Conservation (phyloP, 306 rosid species). For the Cicer judaicum region DNA sequence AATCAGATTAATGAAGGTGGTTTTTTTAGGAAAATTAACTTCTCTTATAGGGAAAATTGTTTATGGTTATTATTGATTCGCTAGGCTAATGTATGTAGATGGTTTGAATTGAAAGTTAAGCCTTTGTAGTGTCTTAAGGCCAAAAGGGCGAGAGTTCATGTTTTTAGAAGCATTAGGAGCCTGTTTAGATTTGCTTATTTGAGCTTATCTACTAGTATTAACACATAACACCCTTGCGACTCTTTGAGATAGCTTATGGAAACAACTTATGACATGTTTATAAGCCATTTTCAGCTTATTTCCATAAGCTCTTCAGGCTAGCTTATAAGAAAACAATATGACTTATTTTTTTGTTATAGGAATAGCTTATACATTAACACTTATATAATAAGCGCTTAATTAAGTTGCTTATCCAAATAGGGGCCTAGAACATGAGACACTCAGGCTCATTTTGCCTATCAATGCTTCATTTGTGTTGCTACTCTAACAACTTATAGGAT, state of each 20-base stretch:
- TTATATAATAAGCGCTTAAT: too few species aligned
- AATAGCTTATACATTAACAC: too few species aligned
- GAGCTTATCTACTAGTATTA: too few species aligned
- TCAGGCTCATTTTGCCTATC: conserved; percentile 10
- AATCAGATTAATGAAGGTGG: background rate
- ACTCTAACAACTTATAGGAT: background rate
- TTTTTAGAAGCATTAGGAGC: conserved; percentile 8
- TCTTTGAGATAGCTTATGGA: too few species aligned
- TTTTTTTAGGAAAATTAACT: background rate
- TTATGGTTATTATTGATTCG: background rate
- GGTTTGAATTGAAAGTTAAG: conserved; percentile 16
- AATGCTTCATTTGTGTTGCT: conserved; percentile 28
- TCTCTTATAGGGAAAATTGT: background rate
- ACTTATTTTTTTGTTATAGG: too few species aligned
- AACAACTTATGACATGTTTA: too few species aligned
- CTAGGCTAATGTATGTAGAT: background rate
- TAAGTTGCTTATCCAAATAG: too few species aligned
- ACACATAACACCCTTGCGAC: too few species aligned
- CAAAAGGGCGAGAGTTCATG: background rate
- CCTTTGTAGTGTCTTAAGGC: background rate
- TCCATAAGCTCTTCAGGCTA: too few species aligned
- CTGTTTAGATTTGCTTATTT: too few species aligned
- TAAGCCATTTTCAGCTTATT: too few species aligned
- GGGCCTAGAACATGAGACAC: background rate
- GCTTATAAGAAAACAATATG: too few species aligned